Conservation (phyloP, 164 flowering plant species). For the Hamamelis virginiana region DNA sequence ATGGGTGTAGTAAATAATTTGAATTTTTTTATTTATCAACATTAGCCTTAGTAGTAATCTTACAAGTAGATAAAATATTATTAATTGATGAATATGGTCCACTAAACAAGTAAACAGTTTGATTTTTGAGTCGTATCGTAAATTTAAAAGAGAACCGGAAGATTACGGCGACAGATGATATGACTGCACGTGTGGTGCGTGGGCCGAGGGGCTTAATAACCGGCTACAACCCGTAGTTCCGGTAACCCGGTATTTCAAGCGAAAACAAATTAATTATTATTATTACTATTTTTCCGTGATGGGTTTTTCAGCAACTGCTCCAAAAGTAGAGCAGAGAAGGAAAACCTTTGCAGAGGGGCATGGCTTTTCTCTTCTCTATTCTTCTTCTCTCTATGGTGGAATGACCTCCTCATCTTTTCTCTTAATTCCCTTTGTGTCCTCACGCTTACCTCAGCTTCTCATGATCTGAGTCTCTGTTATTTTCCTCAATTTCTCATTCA, state of each 20-base stretch:
- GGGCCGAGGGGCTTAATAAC: conserved; percentile 22
- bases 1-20: no score
- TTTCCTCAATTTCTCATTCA: conserved; percentile 8
- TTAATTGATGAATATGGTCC: no score
- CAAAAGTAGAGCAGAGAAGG: conserved; percentile 18
- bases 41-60: no score
- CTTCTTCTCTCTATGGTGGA: conserved; percentile 6
- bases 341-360: conserved; percentile 12
- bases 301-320: conserved; percentile 11
- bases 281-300: conserved; percentile 10
- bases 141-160: conserved; percentile 2
- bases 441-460: background rate
- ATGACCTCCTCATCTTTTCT: conserved; percentile 11
- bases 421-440: background rate
- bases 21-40: no score
- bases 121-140: no score
- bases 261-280: background rate
- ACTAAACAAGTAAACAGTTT: no score
- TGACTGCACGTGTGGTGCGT: conserved; percentile 36
- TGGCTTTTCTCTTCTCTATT: conserved; percentile 22
- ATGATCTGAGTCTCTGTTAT: conserved; percentile 15
- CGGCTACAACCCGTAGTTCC: conserved; percentile 23
- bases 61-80: no score
- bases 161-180: conserved; percentile 14
- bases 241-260: conserved; percentile 16